phyloP scores from a whole-genome alignment of 495 filamentous ascomycete species.

The Neurospora sp. region DNA sequence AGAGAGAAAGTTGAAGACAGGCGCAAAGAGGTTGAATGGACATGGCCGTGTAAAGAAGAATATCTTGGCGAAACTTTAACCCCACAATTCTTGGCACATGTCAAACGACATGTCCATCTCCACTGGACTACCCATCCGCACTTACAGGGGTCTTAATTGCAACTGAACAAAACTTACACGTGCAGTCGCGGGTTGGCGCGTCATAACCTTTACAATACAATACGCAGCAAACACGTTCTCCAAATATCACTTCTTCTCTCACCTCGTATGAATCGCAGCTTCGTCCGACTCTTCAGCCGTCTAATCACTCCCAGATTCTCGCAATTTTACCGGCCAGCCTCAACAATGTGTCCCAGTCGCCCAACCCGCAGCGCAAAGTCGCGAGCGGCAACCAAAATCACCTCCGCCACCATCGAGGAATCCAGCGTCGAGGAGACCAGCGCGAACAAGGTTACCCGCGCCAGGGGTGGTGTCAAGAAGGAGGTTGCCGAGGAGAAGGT shows the following conservation, averaged over 20 bases:
- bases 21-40: background rate
- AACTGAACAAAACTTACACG: background rate
- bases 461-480: background rate
- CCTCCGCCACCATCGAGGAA: background rate
- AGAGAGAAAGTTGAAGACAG: background rate
- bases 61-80: background rate
- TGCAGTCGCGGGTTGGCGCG: background rate
- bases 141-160: background rate
- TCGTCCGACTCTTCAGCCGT: background rate
- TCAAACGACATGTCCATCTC: background rate
- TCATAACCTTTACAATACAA: background rate
- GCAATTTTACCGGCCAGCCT: background rate
- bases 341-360: background rate
- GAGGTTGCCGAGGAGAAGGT: slow-evolving; percentile 3
- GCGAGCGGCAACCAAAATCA: background rate
- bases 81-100: background rate
- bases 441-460: background rate
- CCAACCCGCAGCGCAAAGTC: background rate
- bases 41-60: background rate
- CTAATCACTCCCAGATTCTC: background rate
- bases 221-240: background rate
- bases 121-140: background rate
- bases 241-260: background rate
- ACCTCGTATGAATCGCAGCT: background rate
- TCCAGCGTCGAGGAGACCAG: background rate